Conservation (phyloP, 225 moss, liverwort and hornwort genomes). For the Takakia lepidozioides region DNA sequence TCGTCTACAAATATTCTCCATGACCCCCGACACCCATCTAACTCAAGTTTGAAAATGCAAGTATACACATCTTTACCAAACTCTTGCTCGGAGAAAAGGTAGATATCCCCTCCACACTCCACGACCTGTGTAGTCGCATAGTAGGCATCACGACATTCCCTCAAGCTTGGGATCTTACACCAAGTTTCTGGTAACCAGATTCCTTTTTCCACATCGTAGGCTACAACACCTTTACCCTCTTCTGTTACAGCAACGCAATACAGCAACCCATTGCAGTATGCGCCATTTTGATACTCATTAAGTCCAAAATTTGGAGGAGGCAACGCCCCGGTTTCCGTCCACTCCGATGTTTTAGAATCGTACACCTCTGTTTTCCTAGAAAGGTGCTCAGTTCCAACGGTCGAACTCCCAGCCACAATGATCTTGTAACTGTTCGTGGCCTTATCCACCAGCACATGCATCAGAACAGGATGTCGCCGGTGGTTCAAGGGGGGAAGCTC, state of each 20-base stretch:
- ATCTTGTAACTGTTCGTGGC: neutral
- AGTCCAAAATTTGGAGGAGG: neutral
- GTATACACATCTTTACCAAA: conserved; percentile 6
- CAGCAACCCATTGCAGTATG: neutral
- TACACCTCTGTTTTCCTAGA: conserved; percentile 1
- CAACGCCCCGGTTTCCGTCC: neutral
- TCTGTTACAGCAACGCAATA: too few relatives aligned
- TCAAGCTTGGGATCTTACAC: too few relatives aligned
- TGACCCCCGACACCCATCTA: neutral
- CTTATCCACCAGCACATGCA: neutral
- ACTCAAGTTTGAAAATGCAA: conserved; percentile 13
- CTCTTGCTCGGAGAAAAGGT: conserved; percentile 26
- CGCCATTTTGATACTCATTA: neutral
- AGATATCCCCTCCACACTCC: conserved; percentile 10
- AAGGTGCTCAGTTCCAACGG: neutral
- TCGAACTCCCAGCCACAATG: neutral
- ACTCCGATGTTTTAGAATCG: neutral
- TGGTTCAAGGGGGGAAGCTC: neutral
- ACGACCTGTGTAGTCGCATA: conserved; percentile 8
- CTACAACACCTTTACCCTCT: too few relatives aligned
- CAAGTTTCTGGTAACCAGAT: too few relatives aligned
- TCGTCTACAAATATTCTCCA: conserved; percentile 3
- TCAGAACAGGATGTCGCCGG: neutral
- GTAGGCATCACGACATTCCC: neutral
- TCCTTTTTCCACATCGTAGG: too few relatives aligned